Base-by-base conservation (phyloP, 2,329 filamentous ascomycete species). In the Boeremia lycopersici region DNA sequence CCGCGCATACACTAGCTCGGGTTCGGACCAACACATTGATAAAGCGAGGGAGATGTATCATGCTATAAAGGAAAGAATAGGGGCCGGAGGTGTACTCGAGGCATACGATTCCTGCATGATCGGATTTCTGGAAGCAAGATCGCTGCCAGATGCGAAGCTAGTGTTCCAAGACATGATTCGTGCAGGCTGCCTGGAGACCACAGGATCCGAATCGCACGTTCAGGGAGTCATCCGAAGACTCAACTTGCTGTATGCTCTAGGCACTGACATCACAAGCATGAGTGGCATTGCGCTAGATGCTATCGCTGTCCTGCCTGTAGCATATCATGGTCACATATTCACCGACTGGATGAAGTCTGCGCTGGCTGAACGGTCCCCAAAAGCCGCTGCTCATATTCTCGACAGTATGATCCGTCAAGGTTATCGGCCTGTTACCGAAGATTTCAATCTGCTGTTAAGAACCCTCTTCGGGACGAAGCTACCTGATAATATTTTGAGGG, bases 141-240 rank as follows among this genome's bases (percentile, higher is more conserved):
- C 87, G 54, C 80, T 85, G 6, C 83, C 89, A 56, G 82, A 87
- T 56, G 90, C 90, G 0, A 81, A 93, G 49, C 84, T 86, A 48
- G 85, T 91, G 0, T 96, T 96, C 73, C 90, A 89, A 63, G 91
- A 96, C 71, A 96, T 96, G 91, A 92, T 96, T 86, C 84, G 83
- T 7, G 71, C 75, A 53, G 76, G 76, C 40, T 74, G 74, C 9
- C 52, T 72, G 2, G 68, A 72, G n/a, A 69, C 76, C n/a, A 76
- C 79, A 45, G 79, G 75, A 23, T 75, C 74, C 4, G 68, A 48
- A 7, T 30, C 41, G 8, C 31, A 57, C 13, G 42, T 70, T 13
- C n/a, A 58, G 6, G 42, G 57, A 41, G 65, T 72, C 4, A 53
- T 74, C 29, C 56, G 50, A 30, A 63, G 66, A 43, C 57, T 74